Base-by-base conservation (phyloP, 192 early-diverging fungal species). In the Umbelopsis vinacea region DNA sequence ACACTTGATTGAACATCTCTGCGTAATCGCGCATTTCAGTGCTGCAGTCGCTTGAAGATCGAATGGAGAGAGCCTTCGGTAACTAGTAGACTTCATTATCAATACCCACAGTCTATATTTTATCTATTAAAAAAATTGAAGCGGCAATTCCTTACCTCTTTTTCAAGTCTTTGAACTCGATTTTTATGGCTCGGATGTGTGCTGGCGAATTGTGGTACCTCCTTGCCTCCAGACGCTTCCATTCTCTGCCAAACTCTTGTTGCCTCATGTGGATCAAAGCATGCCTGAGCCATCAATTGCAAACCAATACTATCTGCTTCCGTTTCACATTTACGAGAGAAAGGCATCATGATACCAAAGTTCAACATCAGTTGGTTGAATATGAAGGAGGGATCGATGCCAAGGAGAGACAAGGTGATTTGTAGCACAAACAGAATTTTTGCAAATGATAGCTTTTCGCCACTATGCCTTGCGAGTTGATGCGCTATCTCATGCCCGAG, bases 401-500 rank as follows among this genome's bases (percentile, higher is more conserved):
- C 77, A 71, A 90, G 87, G 26, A 92, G n/a, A 0, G 86, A 76
- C 4, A 92, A 66, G 4, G 90, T 60, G 11, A 94, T 11, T 52
- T 90, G 89, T 7, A 85, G 9, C n/a, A 92, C 52, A 21, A 89
- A 45, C 0, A 90, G 26, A 6, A 95, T 78, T 72, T 90, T 92
- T 19, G 84, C 77, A 52, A 87, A 89, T 37, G 92, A 93, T 48
- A 97, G 80, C 71, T 96, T 95, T 67, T 99, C 97, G 2, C 93
- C 95, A 29, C 89, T 88, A 76, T 99, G 97, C 17, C 95, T 89
- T 0, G 96, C 96, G 15, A 96, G 45, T 71, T 95, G 93, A 82
- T 98, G 97, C 1, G 93, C 94, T 67, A 97, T 92, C 78, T 99
- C 97, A 74, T 99, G 97, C 0, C 94, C 92, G 23, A 99, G 74